Evolutionary conservation across 129 eudicot genomes (phyloP).

Genomic region (Lonicera japonica): DNA sequence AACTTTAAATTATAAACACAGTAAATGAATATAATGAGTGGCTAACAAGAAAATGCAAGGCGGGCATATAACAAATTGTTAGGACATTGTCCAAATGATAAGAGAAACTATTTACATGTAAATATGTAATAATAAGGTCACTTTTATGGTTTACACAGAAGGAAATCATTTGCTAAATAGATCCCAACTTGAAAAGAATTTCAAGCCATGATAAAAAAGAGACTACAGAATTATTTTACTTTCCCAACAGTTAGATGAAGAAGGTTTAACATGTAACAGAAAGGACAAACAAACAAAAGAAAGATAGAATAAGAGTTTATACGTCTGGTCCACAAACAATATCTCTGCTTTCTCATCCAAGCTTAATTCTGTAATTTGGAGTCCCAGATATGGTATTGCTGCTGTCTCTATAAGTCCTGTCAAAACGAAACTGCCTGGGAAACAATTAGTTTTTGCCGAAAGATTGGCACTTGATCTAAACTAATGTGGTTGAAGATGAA

Average conservation of each 20-base stretch:
- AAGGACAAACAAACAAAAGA: neutral
- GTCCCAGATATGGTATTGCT: conserved; percentile 62
- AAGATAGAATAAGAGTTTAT: conserved; percentile 18
- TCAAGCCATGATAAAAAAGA: neutral
- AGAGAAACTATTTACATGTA: too few species aligned
- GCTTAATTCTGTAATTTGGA: conserved; percentile 55
- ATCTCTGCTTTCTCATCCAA: conserved; percentile 88
- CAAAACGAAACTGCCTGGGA: conserved; percentile 98
- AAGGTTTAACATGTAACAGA: neutral
- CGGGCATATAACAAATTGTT: neutral
- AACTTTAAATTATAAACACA: neutral
- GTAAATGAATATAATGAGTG: neutral
- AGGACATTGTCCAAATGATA: too few species aligned
- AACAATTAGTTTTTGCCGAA: conserved; percentile 28
- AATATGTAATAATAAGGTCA: too few species aligned
- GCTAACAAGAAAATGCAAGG: neutral
- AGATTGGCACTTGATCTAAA: neutral
- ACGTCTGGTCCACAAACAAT: conserved; percentile 77
- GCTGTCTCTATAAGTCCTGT: conserved; percentile 86
- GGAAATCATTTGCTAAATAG: too few species aligned
- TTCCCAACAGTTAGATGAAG: neutral
- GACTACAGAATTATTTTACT: neutral
- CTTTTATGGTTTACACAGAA: too few species aligned
- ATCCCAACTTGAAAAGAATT: neutral
- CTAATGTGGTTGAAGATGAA: neutral